phyloP scores from a whole-genome alignment of 495 filamentous ascomycete genomes.

The Pseudotulostoma volvatum region DNA sequence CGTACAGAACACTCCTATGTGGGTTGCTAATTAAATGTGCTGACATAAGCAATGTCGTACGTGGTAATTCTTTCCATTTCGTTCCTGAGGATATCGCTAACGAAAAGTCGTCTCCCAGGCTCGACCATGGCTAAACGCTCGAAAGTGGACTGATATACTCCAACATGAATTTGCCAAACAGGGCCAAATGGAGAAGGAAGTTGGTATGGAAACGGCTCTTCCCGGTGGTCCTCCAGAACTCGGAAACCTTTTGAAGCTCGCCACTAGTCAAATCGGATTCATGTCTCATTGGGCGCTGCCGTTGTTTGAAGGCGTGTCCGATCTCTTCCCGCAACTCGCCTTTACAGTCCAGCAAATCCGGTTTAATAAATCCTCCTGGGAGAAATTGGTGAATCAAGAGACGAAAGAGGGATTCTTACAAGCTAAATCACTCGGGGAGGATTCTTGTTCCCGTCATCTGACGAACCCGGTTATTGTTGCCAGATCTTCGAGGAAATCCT shows the following conservation, averaged over 20 bases:
- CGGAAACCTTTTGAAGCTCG: conserved; percentile 66
- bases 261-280: conserved; percentile 77
- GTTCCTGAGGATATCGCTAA: background rate
- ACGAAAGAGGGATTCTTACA: conserved; percentile 11
- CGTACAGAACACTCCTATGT: conserved; percentile 64
- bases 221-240: conserved; percentile 69
- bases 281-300: conserved; percentile 92
- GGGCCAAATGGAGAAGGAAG: conserved; percentile 75
- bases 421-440: no score
- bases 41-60: conserved; percentile 94
- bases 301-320: conserved; percentile 69
- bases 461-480: background rate
- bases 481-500: background rate
- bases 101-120: conserved; percentile 38
- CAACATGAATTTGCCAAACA: conserved; percentile 91
- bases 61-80: no score
- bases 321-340: conserved; percentile 66
- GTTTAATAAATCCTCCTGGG: conserved; percentile 57
- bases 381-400: conserved; percentile 43
- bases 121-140: conserved; percentile 62
- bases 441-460: background rate
- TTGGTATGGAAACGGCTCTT: conserved; percentile 71
- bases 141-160: conserved; percentile 76
- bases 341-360: conserved; percentile 71
- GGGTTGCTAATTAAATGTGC: conserved; percentile 92